Evolutionary conservation across 108 stramenopile genomes (phyloP), one percentile per base, ranked within the genome.

Genomic region (Fragilaria crotonensis): DNA sequence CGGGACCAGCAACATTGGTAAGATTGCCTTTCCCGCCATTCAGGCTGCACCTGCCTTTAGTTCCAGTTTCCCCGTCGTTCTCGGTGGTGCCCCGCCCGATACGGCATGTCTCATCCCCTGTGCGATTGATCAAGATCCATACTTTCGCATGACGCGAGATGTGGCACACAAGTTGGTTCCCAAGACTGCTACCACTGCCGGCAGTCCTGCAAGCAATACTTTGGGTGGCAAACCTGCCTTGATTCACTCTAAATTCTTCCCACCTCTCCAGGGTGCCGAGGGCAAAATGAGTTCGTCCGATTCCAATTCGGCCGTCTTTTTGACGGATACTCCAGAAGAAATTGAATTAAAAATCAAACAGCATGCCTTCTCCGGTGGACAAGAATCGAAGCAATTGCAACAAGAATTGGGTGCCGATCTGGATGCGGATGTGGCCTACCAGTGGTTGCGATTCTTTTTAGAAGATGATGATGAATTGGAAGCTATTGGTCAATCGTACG

Each of bases 101-200:
- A 60, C 76, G 21, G 73, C 80, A 19, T 93, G 91, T 60, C 73
- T 97, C 55, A 96, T 96, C 60, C 97, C 97, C n/a, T 97, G 96
- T 65, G 98, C 96, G 54, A 99, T 99, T 64, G 98, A 99, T 66
- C 98, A 98, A 78, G 98, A 99, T 73, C 96, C 98, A 4, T 99
- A 99, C 83, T 99, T 99, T 73, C 95, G 98, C 30, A 87, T 99
- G 77, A 99, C 98, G 25, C 83, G 98, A 22, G 98, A 99, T 67
- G 84, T 99, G 45, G 98, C 98, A 5, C 96, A 89, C 78, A 93
- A 93, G 63, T 49, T 93, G 45, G 83, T 82, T 19, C n/a, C n/a
- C n/a, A n/a, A n/a, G n/a, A n/a, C n/a, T n/a, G n/a, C n/a, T n/a
- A 49, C 59, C 22, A 28, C 59, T 1, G 48, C 26, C 45, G n/a